A percentile compares a stretch with the other conserved stretches of the same genome.
phyloP scores from a whole-genome alignment of 805 yeast species.

The Cyberlindnera nakhonratchasimensis region DNA sequence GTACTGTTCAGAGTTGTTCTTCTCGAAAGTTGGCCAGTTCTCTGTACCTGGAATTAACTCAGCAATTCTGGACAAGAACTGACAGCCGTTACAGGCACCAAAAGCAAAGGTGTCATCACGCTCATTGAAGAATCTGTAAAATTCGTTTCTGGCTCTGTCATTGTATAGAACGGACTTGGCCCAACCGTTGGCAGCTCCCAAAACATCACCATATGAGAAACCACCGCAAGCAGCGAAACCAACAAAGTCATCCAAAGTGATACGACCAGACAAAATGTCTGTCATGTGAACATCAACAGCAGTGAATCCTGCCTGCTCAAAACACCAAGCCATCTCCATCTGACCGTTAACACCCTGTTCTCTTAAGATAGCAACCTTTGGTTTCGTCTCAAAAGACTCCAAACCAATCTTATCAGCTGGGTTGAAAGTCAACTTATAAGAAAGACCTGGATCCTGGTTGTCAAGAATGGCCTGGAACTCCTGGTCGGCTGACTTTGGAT shows the following conservation, averaged over 20 bases:
- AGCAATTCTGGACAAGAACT: slow-evolving; percentile 84
- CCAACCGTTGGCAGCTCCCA: slow-evolving; percentile 99
- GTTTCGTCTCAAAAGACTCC: slow-evolving; percentile 42
- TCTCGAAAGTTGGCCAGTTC: slow-evolving; percentile 93
- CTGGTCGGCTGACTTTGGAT: slow-evolving; percentile 85
- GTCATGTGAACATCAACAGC: slow-evolving; percentile 97
- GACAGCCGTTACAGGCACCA: slow-evolving; percentile 99
- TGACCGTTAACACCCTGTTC: slow-evolving; percentile 99
- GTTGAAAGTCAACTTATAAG: slow-evolving; percentile 71
- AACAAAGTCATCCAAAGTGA: slow-evolving; percentile 71
- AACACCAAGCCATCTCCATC: slow-evolving; percentile 97
- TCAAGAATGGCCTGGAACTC: slow-evolving; percentile 75
- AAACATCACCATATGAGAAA: slow-evolving; percentile 96
- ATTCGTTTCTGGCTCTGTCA: slow-evolving; percentile 70
- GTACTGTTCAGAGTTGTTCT: slow-evolving; percentile 88
- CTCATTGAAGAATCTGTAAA: slow-evolving; percentile 74
- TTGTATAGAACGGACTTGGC: slow-evolving; percentile 92
- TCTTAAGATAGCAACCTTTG: slow-evolving; percentile 92
- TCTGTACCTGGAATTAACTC: slow-evolving; percentile 89
- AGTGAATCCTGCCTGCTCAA: slow-evolving; percentile 91
- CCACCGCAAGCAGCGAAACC: slow-evolving; percentile 99
- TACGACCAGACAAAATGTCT: slow-evolving; percentile 74
- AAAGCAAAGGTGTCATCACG: slow-evolving; percentile 92
- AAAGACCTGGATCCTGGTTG: slow-evolving; percentile 85
- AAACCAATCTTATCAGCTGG: slow-evolving; percentile 48